Evolutionary conservation across 2,329 filamentous ascomycete genomes (phyloP), one percentile per base, ranked within the genome.

Genomic region (Apiospora marii): DNA sequence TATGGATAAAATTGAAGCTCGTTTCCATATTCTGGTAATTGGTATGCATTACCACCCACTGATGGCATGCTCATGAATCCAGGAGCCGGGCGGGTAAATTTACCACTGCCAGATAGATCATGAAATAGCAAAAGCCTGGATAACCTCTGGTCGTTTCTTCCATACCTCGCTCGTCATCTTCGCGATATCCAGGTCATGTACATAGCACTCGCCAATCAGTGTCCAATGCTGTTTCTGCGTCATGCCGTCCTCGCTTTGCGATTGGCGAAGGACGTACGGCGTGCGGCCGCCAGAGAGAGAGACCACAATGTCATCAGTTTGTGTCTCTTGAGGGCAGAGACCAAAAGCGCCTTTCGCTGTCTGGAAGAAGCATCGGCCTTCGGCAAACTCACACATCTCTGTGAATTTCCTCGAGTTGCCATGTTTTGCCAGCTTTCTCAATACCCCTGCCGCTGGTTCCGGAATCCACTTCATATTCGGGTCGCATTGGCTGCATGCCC

Each of bases 321-420:
- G 70, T 13, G 70, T 22, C 22, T 67, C 70, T 67, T 67, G 53
- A 13, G 70, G 58, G 27, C 70, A 71, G 13, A 71, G 41, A 12
- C 70, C 70, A n/a, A 71, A 67, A 19, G 43, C 43, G 5, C 53
- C 70, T 27, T 43, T 30, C 12, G 16, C n/a, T 22, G 70, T 49
- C 44, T 67, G n/a, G 30, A 71, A 71, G 61, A 71, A 71, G 22
- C 70, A 71, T 4, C 70, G 70, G 12, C 53, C 70, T 27, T 71
- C 70, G 6, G 70, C 70, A 41, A 49, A 68, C 12, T 48, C 70
- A 48, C 70, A 71, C 61, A 68, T 71, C 58, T 71, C 70, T 34
- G 70, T 71, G 46, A 71, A 71, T 22, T 24, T 44, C 53, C 61
- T 67, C 16, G 70, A 51, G 19, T 67, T 48, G 19, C 70, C 70